Evolutionary conservation across 2,329 filamentous ascomycete genomes (phyloP), one percentile per base, ranked within the genome.

Genomic region (Raffaelea deltoideospora): DNA sequence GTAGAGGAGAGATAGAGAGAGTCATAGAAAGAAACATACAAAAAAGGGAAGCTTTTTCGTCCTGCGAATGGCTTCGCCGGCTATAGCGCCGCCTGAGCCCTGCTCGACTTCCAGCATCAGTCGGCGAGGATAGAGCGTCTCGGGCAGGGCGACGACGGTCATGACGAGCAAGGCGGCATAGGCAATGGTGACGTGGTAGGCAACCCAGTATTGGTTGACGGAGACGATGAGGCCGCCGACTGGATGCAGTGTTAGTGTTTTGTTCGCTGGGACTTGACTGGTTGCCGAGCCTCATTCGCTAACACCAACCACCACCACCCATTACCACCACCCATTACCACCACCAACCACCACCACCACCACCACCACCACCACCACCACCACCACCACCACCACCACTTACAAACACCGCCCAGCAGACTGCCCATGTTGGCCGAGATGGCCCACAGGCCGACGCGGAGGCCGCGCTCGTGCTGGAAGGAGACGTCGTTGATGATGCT

Each of bases 1-100:
- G 11, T 13, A 19, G 1, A 15, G 13, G 13, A 8, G 6, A 28
- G 4, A 15, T 5, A 28, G 2, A 15, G 8, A 34, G 8, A 19
- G 2, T 6, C 13, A 19, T 10, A 10, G 18, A 17, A 24, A 15
- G 62, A 7, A 68, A 41, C 5, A 67, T 53, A 65, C 66, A n/a
- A n/a, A n/a, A n/a, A n/a, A n/a, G n/a, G n/a, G n/a, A n/a, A n/a
- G n/a, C n/a, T n/a, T n/a, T n/a, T n/a, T n/a, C n/a, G n/a, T n/a
- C n/a, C n/a, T n/a, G n/a, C n/a, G n/a, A n/a, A n/a, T n/a, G n/a
- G n/a, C n/a, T n/a, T n/a, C n/a, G n/a, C n/a, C n/a, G n/a, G n/a
- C n/a, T n/a, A n/a, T n/a, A n/a, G n/a, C n/a, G n/a, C n/a, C n/a
- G n/a, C n/a, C 4, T 3, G 36, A 10, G 14, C 20, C 26, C 9